Evolutionary conservation across 116 monocot species (phyloP), one percentile per base, ranked within the genome.

Genomic region (Thalassia testudinum): DNA sequence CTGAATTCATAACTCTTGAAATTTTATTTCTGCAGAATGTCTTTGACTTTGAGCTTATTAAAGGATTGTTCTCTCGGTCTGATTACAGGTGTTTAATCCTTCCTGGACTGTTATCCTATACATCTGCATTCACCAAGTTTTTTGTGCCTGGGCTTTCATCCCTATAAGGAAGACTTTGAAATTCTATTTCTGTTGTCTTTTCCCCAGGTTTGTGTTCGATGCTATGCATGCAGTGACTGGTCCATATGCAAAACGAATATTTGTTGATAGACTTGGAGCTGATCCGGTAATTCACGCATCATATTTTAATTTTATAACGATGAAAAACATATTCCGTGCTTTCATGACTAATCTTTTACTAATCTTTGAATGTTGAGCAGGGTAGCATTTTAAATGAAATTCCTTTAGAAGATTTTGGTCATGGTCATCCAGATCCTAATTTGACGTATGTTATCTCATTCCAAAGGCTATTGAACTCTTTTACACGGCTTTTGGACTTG

Each of bases 211-310:
- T 70, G 69, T 63, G 77, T 88, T 85, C 71, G 95, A 97, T 77
- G 95, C 95, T 10, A 88, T 88, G 95, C 95, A 97, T 77, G 95
- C 95, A 17, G 89, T 97, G 38, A 88, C 95, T 5, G 95, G 95
- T 47, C 89, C 85, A 72, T 97, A 88, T 79, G 95, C 95, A 34
- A 85, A 76, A 47, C 95, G 81, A 50, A 97, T 97, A 16, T 97
- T 97, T 88, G 78, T 85, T 25, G 88, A 97, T 62, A 60, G 62
- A 37, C 89, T 97, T 78, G 95, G 95, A 64, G 95, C 95, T 37
- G 74, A 44, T 63, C 55, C 45, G 79, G 95, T 89, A 67, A 60
- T 51, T 56, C 10, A 26, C 54, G 34, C 38, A 50, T 43, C 53
- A 20, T 57, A 29, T 26, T 21, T 26, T 12, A 61, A 6, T 42